These are phyloP conservation scores for Dunaliella primolecta DNA, from an alignment of 139 green algal species.

Conservation along the genomic window DNA sequence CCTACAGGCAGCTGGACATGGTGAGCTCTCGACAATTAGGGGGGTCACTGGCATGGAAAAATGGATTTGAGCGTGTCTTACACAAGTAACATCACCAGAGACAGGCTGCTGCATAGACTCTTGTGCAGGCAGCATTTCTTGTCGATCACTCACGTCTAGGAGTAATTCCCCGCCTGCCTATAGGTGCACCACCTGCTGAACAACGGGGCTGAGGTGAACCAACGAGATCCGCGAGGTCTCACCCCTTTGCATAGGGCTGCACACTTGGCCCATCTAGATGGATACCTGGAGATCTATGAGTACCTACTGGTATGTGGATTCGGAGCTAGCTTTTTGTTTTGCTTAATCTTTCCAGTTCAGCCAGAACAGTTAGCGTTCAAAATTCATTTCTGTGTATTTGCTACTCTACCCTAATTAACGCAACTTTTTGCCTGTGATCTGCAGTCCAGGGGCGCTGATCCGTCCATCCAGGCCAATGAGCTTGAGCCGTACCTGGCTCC, in stretches of 20 bases:
- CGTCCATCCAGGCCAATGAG: conserved; percentile 66
- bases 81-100: no score
- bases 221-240: conserved; percentile 68
- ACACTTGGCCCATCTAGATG: conserved; percentile 84
- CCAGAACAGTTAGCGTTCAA: no score
- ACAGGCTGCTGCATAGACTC: no score
- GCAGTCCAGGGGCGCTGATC: conserved; percentile 80
- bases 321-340: neutral
- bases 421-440: neutral
- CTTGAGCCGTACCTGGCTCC: conserved; percentile 90
- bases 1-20: conserved; percentile 95
- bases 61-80: no score
- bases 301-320: conserved; percentile 74
- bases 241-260: conserved; percentile 90
- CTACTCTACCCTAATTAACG: no score
- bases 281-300: conserved; percentile 94
- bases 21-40: no score
- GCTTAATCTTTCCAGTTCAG: no score
- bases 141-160: no score
- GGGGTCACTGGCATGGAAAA: no score
- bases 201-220: conserved; percentile 81
- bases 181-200: conserved; percentile 90
- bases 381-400: no score
- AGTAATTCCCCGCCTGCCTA: no score
- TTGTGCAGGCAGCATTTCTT: no score